Percentiles rank a stretch among this genome's conserved stretches.
Evolutionary conservation across 2,329 filamentous ascomycete genomes (phyloP).

Genomic region (Beauveria sp.): DNA sequence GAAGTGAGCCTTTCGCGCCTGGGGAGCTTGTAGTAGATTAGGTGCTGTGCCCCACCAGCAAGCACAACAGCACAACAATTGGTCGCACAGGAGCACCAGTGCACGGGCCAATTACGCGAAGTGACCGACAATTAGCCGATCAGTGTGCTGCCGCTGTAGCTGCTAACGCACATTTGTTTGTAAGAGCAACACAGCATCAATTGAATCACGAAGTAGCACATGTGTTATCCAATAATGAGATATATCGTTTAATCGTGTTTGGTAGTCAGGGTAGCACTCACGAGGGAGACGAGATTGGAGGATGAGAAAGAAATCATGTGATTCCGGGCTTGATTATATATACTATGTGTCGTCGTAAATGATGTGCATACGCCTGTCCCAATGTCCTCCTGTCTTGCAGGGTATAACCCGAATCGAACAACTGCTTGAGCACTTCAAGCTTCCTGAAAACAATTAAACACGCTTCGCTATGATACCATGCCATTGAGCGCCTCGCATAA

Average conservation of each 20-base stretch:
- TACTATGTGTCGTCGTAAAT: background rate
- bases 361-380: background rate
- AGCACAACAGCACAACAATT: slow-evolving; percentile 11
- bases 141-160: background rate
- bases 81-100: slow-evolving; percentile 5
- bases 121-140: slow-evolving; percentile 4
- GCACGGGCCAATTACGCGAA: background rate
- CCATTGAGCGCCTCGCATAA: background rate
- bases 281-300: background rate
- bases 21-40: background rate
- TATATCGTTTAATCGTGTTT: background rate
- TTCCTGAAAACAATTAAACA: background rate
- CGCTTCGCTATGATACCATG: slow-evolving; percentile 6
- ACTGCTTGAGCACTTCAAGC: slow-evolving; percentile 4
- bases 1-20: slow-evolving; percentile 1
- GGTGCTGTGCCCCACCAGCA: slow-evolving; percentile 6
- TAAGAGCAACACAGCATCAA: background rate
- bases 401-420: slow-evolving; percentile 1
- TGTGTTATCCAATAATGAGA: background rate
- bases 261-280: background rate
- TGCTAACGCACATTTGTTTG: background rate
- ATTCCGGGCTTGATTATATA: background rate
- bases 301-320: background rate
- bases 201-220: background rate
- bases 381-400: background rate